These are phyloP conservation scores for Fusarium tuaranense DNA, from an alignment of 2,329 filamentous ascomycete genomes.

Conservation along the genomic window DNA sequence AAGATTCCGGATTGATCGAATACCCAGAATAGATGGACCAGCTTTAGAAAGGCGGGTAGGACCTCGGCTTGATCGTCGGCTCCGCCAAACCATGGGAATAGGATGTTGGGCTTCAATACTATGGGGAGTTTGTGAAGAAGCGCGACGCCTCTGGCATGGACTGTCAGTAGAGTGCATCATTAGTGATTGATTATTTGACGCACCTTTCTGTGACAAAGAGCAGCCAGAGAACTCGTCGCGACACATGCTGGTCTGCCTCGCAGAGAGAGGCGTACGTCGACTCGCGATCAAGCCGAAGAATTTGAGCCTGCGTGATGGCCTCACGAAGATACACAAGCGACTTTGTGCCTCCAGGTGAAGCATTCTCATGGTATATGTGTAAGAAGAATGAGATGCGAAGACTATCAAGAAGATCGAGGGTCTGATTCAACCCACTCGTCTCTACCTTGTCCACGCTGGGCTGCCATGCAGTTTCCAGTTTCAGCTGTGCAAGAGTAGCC, in stretches of 20 bases:
- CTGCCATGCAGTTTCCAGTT: constrained; percentile 50
- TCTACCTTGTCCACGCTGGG: constrained; percentile 44
- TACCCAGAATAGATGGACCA: constrained; percentile 62
- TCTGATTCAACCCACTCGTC: constrained; percentile 44
- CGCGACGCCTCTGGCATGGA: constrained; percentile 56
- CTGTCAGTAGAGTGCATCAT: constrained; percentile 11
- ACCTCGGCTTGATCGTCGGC: constrained; percentile 56
- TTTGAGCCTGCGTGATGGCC: constrained; percentile 63
- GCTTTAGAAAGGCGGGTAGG: constrained; percentile 60
- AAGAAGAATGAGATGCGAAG: constrained; percentile 63
- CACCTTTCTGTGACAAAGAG: constrained; percentile 61
- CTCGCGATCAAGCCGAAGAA: constrained; percentile 60
- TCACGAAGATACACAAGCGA: constrained; percentile 62
- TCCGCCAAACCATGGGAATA: constrained; percentile 49
- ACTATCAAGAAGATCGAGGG: constrained; percentile 52
- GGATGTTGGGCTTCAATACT: constrained; percentile 56
- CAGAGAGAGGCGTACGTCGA: constrained; percentile 53
- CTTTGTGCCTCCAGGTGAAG: constrained; percentile 57
- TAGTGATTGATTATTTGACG: neutral
- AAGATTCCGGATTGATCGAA: constrained; percentile 63
- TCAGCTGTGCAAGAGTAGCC: constrained; percentile 62
- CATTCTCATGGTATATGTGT: constrained; percentile 65
- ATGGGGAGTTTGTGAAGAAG: constrained; percentile 63
- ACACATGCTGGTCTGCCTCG: constrained; percentile 56
- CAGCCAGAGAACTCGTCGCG: constrained; percentile 59